These are phyloP conservation scores for Colletotrichum destructivum DNA, from an alignment of 2,329 filamentous ascomycete species.

Conservation along the genomic window DNA sequence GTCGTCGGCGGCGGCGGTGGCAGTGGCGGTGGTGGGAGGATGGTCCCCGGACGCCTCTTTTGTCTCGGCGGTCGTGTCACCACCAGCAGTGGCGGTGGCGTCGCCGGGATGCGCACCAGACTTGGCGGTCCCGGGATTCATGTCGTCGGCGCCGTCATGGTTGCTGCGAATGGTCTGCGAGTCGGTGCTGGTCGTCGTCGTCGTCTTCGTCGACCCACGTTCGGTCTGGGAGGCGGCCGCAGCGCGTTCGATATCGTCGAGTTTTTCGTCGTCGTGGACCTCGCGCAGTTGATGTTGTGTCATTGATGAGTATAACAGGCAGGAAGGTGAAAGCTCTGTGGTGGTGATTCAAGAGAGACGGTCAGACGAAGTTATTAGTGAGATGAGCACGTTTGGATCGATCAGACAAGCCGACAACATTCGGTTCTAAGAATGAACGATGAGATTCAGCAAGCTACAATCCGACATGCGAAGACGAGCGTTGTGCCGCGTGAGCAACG, in stretches of 20 bases:
- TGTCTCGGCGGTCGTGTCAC: not conserved
- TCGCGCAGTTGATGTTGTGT: not conserved
- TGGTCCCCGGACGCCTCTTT: constrained; percentile 10
- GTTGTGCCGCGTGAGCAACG: too few relatives aligned
- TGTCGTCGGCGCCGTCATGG: not conserved
- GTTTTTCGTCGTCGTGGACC: constrained; percentile 39
- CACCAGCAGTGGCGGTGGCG: not conserved
- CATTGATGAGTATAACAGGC: too few relatives aligned
- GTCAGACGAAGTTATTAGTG: too few relatives aligned
- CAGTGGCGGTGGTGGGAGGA: not conserved
- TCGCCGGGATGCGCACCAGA: not conserved
- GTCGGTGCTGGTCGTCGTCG: constrained; percentile 14
- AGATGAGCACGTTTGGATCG: too few relatives aligned
- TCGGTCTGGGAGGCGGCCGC: constrained; percentile 24
- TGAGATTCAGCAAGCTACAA: too few relatives aligned
- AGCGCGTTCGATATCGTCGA: constrained; percentile 34
- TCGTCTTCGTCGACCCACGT: constrained; percentile 7
- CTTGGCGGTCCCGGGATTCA: constrained; percentile 2
- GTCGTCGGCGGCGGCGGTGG: constrained; percentile 5
- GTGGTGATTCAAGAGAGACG: too few relatives aligned
- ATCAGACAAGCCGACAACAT: too few relatives aligned
- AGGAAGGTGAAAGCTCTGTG: too few relatives aligned
- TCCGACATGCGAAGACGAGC: too few relatives aligned
- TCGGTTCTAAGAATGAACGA: too few relatives aligned
- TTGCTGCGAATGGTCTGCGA: constrained; percentile 29